Conservation (phyloP, 2,329 filamentous ascomycete genomes). For the Lojkania enalia region DNA sequence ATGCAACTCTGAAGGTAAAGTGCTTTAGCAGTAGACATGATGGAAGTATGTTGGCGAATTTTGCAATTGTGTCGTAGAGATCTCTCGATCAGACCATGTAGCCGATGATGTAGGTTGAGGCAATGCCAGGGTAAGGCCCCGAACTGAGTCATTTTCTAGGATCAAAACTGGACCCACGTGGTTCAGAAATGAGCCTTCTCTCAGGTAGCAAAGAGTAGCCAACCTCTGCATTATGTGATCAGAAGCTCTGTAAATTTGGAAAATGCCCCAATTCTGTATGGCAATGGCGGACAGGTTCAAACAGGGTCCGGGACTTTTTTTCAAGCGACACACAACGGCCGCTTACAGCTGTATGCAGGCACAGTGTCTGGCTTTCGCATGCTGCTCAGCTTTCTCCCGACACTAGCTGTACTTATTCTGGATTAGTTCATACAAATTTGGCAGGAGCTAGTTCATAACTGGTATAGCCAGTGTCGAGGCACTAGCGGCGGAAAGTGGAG, state of each 20-base stretch:
- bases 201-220: conserved; percentile 9
- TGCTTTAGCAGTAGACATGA: conserved; percentile 7
- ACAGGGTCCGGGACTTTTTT: conserved; percentile 2
- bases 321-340: conserved; percentile 1
- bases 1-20: conserved; percentile 10
- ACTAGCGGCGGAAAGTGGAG: background rate
- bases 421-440: background rate
- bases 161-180: conserved; percentile 4
- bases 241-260: conserved; percentile 8
- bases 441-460: background rate
- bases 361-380: too few relatives aligned
- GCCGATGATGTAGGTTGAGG: conserved; percentile 9
- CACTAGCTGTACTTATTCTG: background rate
- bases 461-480: background rate
- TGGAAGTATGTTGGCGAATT: conserved; percentile 8
- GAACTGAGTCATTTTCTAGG: conserved; percentile 8
- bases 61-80: conserved; percentile 8
- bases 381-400: too few relatives aligned
- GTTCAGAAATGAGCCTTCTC: conserved; percentile 7
- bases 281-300: conserved; percentile 3
- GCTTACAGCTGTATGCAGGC: conserved; percentile 1
- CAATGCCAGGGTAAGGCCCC: conserved; percentile 2
- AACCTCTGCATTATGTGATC: conserved; percentile 8
- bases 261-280: conserved; percentile 4
- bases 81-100: conserved; percentile 3